Evolutionary conservation across 495 filamentous ascomycete species (phyloP).

Genomic region (Venustampulla echinocandica): DNA sequence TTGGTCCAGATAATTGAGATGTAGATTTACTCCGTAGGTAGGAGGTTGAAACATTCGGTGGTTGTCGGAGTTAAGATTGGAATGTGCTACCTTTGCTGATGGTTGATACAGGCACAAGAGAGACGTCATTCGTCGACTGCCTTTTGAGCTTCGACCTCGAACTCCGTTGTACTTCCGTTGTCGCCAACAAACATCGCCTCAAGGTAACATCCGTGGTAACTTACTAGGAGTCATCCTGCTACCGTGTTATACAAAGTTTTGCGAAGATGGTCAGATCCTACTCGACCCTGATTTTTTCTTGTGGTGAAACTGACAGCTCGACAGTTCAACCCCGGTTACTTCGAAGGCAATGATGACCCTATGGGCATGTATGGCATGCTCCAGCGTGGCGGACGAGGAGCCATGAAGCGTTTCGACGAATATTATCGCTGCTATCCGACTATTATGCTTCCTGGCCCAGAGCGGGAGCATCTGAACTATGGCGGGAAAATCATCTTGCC

Average conservation of each 20-base stretch:
- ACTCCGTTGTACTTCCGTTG: no score
- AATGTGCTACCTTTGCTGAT: no score
- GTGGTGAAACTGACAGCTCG: slow-evolving; percentile 1
- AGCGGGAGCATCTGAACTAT: slow-evolving; percentile 84
- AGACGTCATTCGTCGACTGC: slow-evolving; percentile 17
- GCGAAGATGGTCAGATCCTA: slow-evolving; percentile 22
- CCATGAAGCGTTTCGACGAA: slow-evolving; percentile 71
- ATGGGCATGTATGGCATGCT: slow-evolving; percentile 40
- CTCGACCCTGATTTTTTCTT: no score
- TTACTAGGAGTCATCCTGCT: no score
- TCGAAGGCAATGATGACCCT: slow-evolving; percentile 48
- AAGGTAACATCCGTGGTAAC: no score
- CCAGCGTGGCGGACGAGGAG: slow-evolving; percentile 13
- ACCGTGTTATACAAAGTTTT: no score
- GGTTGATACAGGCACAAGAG: slow-evolving; percentile 16
- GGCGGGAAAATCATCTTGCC: slow-evolving; percentile 97
- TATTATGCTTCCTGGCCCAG: slow-evolving; percentile 87
- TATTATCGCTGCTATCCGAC: slow-evolving; percentile 95
- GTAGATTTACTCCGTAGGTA: background rate
- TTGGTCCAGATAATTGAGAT: background rate
- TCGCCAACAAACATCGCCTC: no score
- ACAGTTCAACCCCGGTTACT: slow-evolving; percentile 37
- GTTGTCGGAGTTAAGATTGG: slow-evolving; percentile 12
- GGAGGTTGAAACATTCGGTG: background rate
- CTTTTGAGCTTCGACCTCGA: slow-evolving; percentile 13